Conservation (phyloP, 192 early-diverging fungal genomes). For the Podila horticola region DNA sequence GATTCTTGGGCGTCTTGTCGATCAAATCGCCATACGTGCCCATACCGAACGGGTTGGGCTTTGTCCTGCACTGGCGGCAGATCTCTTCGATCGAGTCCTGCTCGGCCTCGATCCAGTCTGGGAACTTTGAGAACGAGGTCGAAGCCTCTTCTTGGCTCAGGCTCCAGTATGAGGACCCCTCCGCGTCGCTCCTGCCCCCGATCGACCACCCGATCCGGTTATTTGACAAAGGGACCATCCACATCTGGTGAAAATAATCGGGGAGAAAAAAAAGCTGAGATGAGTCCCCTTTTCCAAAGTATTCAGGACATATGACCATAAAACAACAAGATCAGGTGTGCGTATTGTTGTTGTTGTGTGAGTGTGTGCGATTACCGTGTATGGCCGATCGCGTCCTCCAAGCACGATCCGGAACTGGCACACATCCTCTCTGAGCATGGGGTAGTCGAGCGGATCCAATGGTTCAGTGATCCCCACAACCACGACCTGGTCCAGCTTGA, state of each 20-base stretch:
- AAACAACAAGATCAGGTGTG: background rate
- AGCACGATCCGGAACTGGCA: conserved; percentile 50
- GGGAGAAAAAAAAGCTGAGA: background rate
- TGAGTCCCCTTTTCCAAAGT: no score
- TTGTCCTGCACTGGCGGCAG: conserved; percentile 28
- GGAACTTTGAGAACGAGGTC: conserved; percentile 20
- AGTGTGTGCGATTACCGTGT: conserved; percentile 25
- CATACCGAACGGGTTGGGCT: conserved; percentile 32
- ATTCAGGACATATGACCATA: no score
- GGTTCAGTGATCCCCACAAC: conserved; percentile 41
- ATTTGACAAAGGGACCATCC: conserved; percentile 38
- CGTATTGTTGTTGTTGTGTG: no score
- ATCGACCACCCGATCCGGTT: conserved; percentile 46
- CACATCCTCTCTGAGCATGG: conserved; percentile 43
- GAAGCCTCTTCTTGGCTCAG: conserved; percentile 38
- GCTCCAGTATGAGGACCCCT: conserved; percentile 30
- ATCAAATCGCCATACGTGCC: conserved; percentile 46
- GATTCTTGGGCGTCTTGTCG: conserved; percentile 26
- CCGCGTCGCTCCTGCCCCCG: conserved; percentile 28
- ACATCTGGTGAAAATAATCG: conserved; percentile 20
- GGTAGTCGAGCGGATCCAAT: conserved; percentile 23
- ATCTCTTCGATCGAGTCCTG: conserved; percentile 41
- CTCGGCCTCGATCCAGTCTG: conserved; percentile 41
- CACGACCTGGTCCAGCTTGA: conserved; percentile 45
- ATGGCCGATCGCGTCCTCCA: conserved; percentile 35